Base-by-base conservation (phyloP, 495 filamentous ascomycete genomes). In the Penicillium subrubescens region DNA sequence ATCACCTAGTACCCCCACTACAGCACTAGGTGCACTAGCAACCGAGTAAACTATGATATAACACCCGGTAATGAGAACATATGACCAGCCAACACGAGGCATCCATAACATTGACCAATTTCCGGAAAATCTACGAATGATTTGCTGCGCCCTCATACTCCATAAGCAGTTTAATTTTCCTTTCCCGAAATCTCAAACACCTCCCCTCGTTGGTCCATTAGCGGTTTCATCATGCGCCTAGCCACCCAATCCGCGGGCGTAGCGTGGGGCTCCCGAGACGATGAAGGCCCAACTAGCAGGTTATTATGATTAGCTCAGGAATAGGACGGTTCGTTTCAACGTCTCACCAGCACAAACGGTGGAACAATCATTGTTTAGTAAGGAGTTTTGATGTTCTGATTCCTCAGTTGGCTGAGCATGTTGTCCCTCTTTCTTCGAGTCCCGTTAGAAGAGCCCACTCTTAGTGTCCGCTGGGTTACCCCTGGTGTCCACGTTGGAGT, bases 161-260 rank as follows among this genome's bases (percentile, higher is more conserved):
- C 25, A 52, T 31, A 52, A 31, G 15, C 48, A 27, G 12, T 52
- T 17, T 52, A 27, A 52, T 29, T 37, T 11, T 34, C 33, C 53
- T 19, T 21, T 37, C 31, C 37, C 37, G 39, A 43, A 7, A 58
- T 27, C 35, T 43, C 60, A 39, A 34, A 56, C 60, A 27, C 52
- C 23, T 29, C 17, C 12, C 48, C 48, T 25, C 46, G 46, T 52
- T 56, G 29, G 33, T 55, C 27, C n/a, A 21, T 62, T 43, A 23
- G 29, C 37, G 27, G 60, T 62, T 62, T 62, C 60, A 62, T 62
- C 14, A 62, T 62, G 51, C 60, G 51, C 60, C 25, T n/a, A 10
- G 50, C 51, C 23, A 25, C 51, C 60, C 60, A 62, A 62, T 62
- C 60, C 51, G 27, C 15, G 25, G n/a, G 51, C 25, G 25, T 34